phyloP scores from a whole-genome alignment of 768 basidiomycete genomes.

The Lyophyllum shimeji region DNA sequence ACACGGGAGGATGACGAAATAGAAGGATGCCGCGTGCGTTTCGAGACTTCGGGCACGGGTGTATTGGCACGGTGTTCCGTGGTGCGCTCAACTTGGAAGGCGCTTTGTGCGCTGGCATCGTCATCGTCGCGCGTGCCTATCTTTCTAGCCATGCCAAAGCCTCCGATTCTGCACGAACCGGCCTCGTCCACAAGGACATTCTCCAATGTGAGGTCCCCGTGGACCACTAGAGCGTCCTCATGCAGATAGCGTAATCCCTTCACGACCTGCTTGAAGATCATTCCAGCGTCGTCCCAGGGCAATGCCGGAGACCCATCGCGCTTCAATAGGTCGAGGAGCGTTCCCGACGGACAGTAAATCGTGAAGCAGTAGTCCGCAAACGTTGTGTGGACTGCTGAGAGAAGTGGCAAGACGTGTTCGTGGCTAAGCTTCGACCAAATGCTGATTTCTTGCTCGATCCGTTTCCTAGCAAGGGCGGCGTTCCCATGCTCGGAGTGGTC shows the following conservation, averaged over 20 bases:
- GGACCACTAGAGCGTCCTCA: conserved; percentile 72
- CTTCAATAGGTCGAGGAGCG: conserved; percentile 79
- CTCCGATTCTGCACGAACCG: conserved; percentile 81
- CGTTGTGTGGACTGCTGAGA: conserved; percentile 55
- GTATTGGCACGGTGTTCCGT: too few species aligned
- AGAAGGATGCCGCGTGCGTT: too few species aligned
- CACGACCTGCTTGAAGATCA: conserved; percentile 86
- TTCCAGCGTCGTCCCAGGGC: conserved; percentile 75
- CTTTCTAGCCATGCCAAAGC: conserved; percentile 79
- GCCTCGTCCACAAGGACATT: conserved; percentile 92
- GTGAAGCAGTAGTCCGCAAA: conserved; percentile 82
- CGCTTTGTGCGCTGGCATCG: conserved; percentile 39
- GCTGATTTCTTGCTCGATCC: conserved; percentile 66
- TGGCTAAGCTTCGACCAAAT: conserved; percentile 79
- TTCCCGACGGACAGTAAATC: conserved; percentile 80
- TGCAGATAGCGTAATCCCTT: conserved; percentile 83
- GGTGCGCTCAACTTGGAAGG: too few species aligned
- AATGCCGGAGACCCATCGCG: conserved; percentile 67
- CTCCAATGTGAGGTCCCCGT: conserved; percentile 96
- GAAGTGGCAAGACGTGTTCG: conserved; percentile 85
- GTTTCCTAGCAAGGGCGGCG: conserved; percentile 40
- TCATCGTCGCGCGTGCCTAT: conserved; percentile 49
- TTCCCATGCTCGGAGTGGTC: too few species aligned
- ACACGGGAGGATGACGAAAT: too few species aligned
- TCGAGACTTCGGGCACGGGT: too few species aligned